phyloP scores from a whole-genome alignment of 495 filamentous ascomycete genomes.

The Aspergillus leporis region DNA sequence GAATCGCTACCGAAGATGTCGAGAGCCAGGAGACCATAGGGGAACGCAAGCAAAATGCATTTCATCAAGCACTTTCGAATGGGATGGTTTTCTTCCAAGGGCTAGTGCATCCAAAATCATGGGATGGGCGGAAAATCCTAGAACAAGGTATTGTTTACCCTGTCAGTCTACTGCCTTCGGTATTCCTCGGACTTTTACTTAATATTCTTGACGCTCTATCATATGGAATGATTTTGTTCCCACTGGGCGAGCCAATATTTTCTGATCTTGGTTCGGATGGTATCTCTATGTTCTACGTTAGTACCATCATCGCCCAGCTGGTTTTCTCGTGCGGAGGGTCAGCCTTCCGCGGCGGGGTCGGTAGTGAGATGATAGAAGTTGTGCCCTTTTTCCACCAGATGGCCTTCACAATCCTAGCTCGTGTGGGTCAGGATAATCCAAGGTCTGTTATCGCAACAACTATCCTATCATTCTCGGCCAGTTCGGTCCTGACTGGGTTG shows the following conservation, averaged over 20 bases:
- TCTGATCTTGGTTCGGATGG: slow-evolving; percentile 81
- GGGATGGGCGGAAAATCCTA: slow-evolving; percentile 68
- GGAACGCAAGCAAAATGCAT: slow-evolving; percentile 15
- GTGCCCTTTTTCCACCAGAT: slow-evolving; percentile 98
- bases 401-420: slow-evolving; percentile 81
- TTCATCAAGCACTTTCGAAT: slow-evolving; percentile 27
- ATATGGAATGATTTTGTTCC: slow-evolving; percentile 97
- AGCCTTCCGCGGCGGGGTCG: slow-evolving; percentile 87
- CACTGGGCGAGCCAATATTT: slow-evolving; percentile 82
- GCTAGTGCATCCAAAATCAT: slow-evolving; percentile 63
- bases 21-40: slow-evolving; percentile 34
- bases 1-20: slow-evolving; percentile 33
- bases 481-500: slow-evolving; percentile 84
- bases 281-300: slow-evolving; percentile 98
- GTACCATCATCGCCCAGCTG: slow-evolving; percentile 90
- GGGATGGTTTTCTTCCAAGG: slow-evolving; percentile 26
- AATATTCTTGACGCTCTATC: slow-evolving; percentile 94
- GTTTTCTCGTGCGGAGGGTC: slow-evolving; percentile 86
- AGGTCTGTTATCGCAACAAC: slow-evolving; percentile 88
- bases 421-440: slow-evolving; percentile 76
- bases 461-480: slow-evolving; percentile 85
- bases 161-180: slow-evolving; percentile 72
- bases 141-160: slow-evolving; percentile 64
- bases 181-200: slow-evolving; percentile 82
- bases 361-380: slow-evolving; percentile 98